Evolutionary conservation across 2,329 filamentous ascomycete genomes (phyloP).

Genomic region (Nigrospora osmanthi): DNA sequence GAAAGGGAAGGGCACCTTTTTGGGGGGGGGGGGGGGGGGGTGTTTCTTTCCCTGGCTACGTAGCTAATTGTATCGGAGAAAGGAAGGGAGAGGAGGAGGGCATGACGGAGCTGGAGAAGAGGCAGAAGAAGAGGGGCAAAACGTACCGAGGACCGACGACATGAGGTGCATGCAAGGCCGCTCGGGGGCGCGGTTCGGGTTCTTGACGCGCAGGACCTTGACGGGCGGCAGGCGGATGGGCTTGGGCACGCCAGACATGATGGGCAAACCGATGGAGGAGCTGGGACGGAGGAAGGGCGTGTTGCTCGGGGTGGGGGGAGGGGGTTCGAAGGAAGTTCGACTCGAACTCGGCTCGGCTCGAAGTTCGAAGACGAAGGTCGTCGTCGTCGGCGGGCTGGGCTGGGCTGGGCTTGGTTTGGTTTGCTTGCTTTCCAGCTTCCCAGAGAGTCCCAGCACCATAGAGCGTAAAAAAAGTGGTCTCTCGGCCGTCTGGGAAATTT

Average conservation of each 20-base stretch:
- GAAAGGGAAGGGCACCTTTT: not conserved
- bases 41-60: not conserved
- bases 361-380: too few relatives aligned
- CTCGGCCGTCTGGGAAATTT: too few relatives aligned
- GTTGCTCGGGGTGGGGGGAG: too few relatives aligned
- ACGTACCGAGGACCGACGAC: conserved; percentile 48
- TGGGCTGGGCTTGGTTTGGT: too few relatives aligned
- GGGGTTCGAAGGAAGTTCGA: too few relatives aligned
- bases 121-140: not conserved
- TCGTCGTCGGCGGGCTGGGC: too few relatives aligned
- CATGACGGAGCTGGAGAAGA: not conserved
- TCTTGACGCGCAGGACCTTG: conserved; percentile 44
- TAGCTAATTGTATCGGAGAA: not conserved
- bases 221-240: conserved; percentile 52
- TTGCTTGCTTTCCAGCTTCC: too few relatives aligned
- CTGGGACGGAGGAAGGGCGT: too few relatives aligned
- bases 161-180: conserved; percentile 50
- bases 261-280: not conserved
- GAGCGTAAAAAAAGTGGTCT: too few relatives aligned
- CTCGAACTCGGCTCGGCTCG: too few relatives aligned
- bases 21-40: too few relatives aligned
- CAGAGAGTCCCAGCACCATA: too few relatives aligned
- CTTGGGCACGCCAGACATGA: conserved; percentile 38
- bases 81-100: not conserved
- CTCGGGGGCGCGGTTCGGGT: conserved; percentile 38